Evolutionary conservation across 352 stramenopile genomes (phyloP).

Genomic region (Phytopythium litorale): DNA sequence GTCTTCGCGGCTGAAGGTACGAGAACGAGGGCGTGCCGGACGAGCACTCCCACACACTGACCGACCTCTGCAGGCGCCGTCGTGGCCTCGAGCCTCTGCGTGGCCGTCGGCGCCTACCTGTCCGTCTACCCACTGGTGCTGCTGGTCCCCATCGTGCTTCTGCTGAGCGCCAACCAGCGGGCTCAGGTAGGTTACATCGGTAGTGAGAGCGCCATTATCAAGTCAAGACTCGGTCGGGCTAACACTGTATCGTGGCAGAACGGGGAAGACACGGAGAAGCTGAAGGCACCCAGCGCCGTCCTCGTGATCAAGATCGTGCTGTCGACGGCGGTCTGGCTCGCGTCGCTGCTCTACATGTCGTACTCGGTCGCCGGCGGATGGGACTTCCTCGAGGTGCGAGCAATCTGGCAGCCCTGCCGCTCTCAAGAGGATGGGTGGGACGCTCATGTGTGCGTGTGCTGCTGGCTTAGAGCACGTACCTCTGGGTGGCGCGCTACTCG

Average conservation of each 20-base stretch:
- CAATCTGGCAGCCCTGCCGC: neutral
- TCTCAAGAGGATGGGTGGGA: constrained; percentile 4
- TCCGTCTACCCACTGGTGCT: constrained; percentile 73
- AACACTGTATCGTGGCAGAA: neutral
- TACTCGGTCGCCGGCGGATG: constrained; percentile 47
- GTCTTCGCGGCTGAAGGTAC: constrained; percentile 65
- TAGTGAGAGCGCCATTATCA: neutral
- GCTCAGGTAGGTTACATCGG: constrained; percentile 6
- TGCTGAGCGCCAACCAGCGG: constrained; percentile 25
- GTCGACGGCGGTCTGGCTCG: constrained; percentile 20
- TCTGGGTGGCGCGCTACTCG: constrained; percentile 76
- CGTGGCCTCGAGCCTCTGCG: constrained; percentile 37
- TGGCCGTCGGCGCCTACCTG: constrained; percentile 63
- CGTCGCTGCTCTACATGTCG: constrained; percentile 50
- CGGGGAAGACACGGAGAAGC: neutral
- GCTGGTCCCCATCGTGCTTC: constrained; percentile 47
- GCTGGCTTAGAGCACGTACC: constrained; percentile 56
- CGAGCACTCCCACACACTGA: no score
- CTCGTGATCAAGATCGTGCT: constrained; percentile 16
- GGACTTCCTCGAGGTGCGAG: constrained; percentile 53
- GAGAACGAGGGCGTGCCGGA: no score
- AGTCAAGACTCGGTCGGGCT: neutral
- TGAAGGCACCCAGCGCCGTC: neutral
- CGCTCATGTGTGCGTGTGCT: no score
- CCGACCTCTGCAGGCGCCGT: constrained; percentile 30